These are phyloP conservation scores for Glycyrrhiza uralensis DNA, from an alignment of 306 rosid species.

Conservation along the genomic window DNA sequence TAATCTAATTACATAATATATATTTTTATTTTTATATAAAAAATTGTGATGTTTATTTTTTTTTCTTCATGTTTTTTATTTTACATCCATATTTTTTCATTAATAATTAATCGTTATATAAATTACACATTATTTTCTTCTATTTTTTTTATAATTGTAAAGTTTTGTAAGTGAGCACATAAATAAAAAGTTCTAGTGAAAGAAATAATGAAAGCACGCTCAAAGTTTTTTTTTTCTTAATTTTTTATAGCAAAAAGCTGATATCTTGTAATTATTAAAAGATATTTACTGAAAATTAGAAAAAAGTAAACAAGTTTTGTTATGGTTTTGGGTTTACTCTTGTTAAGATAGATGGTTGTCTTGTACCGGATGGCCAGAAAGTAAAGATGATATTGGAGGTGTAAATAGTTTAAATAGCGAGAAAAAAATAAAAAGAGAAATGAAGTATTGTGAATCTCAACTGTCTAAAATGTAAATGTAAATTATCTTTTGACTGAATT, in stretches of 20 bases:
- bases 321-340: background rate
- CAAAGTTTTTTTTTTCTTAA: background rate
- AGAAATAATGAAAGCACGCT: too few relatives aligned
- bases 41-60: background rate
- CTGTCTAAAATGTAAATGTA: too few relatives aligned
- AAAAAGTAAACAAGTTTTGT: background rate
- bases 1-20: background rate
- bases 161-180: too few relatives aligned
- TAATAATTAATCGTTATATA: background rate
- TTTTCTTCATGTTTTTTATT: background rate
- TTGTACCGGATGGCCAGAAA: background rate
- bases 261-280: background rate
- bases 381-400: background rate
- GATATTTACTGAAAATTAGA: background rate
- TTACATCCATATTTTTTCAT: background rate
- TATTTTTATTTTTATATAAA: too few relatives aligned
- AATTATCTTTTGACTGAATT: background rate
- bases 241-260: background rate
- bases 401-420: background rate
- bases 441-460: constrained; percentile 6
- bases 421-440: background rate
- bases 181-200: too few relatives aligned
- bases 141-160: background rate
- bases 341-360: background rate
- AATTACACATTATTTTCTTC: background rate